Evolutionary conservation across 1,284 basidiomycete genomes (phyloP).

Genomic region (Puccinia triticina): DNA sequence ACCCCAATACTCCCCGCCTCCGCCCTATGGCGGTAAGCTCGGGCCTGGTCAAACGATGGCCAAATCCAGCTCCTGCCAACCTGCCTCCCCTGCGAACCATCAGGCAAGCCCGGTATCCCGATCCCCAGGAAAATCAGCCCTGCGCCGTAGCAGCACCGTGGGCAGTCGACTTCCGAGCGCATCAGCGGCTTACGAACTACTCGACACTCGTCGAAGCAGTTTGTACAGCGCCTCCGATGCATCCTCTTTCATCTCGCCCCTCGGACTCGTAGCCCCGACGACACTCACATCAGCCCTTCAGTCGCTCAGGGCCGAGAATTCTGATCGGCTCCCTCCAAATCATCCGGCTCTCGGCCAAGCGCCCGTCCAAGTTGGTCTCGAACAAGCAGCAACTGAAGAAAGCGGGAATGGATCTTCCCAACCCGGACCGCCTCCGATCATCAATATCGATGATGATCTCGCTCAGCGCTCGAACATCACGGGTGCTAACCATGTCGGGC

Average conservation of each 20-base stretch:
- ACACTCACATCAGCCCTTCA: conserved; percentile 24
- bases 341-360: neutral
- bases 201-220: conserved; percentile 28
- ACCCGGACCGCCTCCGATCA: neutral
- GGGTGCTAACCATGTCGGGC: neutral
- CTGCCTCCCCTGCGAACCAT: neutral
- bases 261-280: conserved; percentile 1
- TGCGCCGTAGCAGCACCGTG: conserved; percentile 46
- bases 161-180: conserved; percentile 17
- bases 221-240: conserved; percentile 28
- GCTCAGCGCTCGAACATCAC: neutral
- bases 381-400: conserved; percentile 14
- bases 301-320: conserved; percentile 17
- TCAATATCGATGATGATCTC: neutral
- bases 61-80: conserved; percentile 41
- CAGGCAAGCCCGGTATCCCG: neutral
- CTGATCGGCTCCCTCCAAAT: neutral
- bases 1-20: conserved; percentile 41
- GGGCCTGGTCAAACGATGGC: conserved; percentile 22
- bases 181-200: neutral
- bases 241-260: conserved; percentile 12
- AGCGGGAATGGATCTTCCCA: neutral
- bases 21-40: conserved; percentile 32
- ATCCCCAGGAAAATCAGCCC: neutral
- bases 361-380: neutral